phyloP scores from a whole-genome alignment of 163 green algal genomes.

The Chlamydomonas reinhardtii region DNA sequence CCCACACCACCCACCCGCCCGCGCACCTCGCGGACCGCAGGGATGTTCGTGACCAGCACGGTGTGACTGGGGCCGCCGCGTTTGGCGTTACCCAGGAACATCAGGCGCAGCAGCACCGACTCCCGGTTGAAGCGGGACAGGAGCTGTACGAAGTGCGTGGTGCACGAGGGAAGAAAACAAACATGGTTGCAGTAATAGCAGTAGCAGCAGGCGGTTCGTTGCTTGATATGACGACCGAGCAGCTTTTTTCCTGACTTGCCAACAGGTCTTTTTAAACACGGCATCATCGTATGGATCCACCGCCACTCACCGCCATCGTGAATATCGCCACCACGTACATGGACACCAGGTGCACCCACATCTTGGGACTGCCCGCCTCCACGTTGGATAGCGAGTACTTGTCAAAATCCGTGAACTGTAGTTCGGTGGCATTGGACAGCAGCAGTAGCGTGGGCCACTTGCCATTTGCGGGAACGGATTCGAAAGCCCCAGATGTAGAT shows the following conservation, averaged over 20 bases:
- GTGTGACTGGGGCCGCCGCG: conserved; percentile 66
- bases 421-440: too few species aligned
- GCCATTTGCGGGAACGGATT: too few species aligned
- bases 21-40: background rate
- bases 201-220: too few species aligned
- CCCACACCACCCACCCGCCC: too few species aligned
- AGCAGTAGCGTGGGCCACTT: too few species aligned
- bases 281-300: too few species aligned
- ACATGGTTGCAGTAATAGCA: too few species aligned
- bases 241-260: too few species aligned
- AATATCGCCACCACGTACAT: background rate
- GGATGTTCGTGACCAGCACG: conserved; percentile 65
- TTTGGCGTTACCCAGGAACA: conserved; percentile 60
- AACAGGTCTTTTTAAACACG: too few species aligned
- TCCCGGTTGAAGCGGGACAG: conserved; percentile 60
- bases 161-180: too few species aligned
- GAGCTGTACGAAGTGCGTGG: conserved; percentile 32
- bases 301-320: background rate
- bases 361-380: background rate
- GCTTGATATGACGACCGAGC: too few species aligned
- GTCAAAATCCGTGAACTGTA: conserved; percentile 2
- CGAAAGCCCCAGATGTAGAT: too few species aligned
- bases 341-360: conserved; percentile 4
- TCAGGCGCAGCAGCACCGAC: conserved; percentile 65
- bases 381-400: background rate